phyloP scores from a whole-genome alignment of 495 filamentous ascomycete species.

The Clohesyomyces aquaticus region DNA sequence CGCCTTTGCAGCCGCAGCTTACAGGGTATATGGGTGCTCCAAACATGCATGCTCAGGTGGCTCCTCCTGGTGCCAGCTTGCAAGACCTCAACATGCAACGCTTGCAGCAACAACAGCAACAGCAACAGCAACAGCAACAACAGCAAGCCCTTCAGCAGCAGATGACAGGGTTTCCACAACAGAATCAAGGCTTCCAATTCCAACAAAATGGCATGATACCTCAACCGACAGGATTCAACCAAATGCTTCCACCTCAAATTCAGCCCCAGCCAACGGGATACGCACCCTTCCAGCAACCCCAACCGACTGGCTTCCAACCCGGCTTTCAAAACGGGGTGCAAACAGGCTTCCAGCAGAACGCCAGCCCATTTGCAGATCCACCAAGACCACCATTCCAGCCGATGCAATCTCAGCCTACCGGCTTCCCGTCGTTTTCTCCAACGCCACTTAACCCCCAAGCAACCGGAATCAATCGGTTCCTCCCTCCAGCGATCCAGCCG shows the following conservation, averaged over 20 bases:
- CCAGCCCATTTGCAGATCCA: slow-evolving; percentile 61
- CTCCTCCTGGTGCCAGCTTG: slow-evolving; percentile 75
- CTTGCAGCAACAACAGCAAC: slow-evolving; percentile 59
- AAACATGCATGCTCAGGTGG: slow-evolving; percentile 52
- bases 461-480: slow-evolving; percentile 56
- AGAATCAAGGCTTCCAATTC: slow-evolving; percentile 33
- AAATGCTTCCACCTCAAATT: slow-evolving; percentile 39
- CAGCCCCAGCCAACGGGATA: slow-evolving; percentile 69
- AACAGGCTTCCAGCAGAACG: slow-evolving; percentile 54
- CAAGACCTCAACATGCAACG: slow-evolving; percentile 71
- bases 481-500: slow-evolving; percentile 54
- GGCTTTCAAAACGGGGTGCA: slow-evolving; percentile 41
- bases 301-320: slow-evolving; percentile 43
- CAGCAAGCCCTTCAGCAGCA: slow-evolving; percentile 62
- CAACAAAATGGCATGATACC: slow-evolving; percentile 39
- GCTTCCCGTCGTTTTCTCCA: slow-evolving; percentile 50
- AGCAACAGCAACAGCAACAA: too few relatives aligned
- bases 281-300: slow-evolving; percentile 42
- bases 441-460: slow-evolving; percentile 52
- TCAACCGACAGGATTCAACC: slow-evolving; percentile 36
- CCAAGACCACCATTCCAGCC: slow-evolving; percentile 62
- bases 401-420: slow-evolving; percentile 49
- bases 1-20: slow-evolving; percentile 80
- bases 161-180: slow-evolving; percentile 43
- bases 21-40: slow-evolving; percentile 68